These are phyloP conservation scores for Pseudopithomyces maydicus DNA, from an alignment of 2,329 filamentous ascomycete species.

Conservation along the genomic window DNA sequence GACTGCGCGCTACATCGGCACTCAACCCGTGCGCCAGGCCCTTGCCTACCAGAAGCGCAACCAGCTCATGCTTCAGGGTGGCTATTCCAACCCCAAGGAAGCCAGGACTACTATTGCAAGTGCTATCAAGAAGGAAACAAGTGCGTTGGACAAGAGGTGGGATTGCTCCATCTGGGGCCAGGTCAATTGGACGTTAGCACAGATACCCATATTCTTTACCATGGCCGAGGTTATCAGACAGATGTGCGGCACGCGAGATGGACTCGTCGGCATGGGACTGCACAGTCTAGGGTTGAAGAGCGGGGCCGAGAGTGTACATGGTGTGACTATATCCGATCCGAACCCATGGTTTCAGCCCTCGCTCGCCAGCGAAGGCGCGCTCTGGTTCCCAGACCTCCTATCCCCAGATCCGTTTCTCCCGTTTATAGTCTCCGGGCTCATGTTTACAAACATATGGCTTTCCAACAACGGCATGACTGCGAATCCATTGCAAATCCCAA, in stretches of 20 bases:
- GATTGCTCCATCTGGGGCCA: slow-evolving; percentile 29
- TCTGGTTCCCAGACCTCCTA: slow-evolving; percentile 66
- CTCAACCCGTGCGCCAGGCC: slow-evolving; percentile 48
- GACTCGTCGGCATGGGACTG: slow-evolving; percentile 33
- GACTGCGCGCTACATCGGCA: slow-evolving; percentile 48
- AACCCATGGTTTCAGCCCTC: slow-evolving; percentile 52
- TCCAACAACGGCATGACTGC: slow-evolving; percentile 25
- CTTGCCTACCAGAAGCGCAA: slow-evolving; percentile 29
- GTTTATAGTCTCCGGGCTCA: slow-evolving; percentile 52
- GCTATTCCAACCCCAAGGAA: slow-evolving; percentile 26
- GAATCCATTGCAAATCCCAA: slow-evolving; percentile 18
- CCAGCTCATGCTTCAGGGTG: slow-evolving; percentile 23
- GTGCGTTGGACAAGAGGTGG: slow-evolving; percentile 36
- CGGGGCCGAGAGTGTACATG: slow-evolving; percentile 9
- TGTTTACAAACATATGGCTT: slow-evolving; percentile 54
- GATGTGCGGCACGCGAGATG: slow-evolving; percentile 38
- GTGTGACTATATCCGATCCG: slow-evolving; percentile 7
- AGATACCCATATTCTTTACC: slow-evolving; percentile 44
- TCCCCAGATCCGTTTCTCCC: slow-evolving; percentile 60
- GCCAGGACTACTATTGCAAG: slow-evolving; percentile 14
- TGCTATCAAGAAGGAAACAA: slow-evolving; percentile 26
- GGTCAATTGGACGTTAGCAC: slow-evolving; percentile 34
- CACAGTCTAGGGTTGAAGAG: slow-evolving; percentile 11
- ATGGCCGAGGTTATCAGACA: slow-evolving; percentile 43
- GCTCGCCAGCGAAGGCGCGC: slow-evolving; percentile 60